Base-by-base conservation (phyloP, 2,329 filamentous ascomycete species). In the Neonectria hederae region DNA sequence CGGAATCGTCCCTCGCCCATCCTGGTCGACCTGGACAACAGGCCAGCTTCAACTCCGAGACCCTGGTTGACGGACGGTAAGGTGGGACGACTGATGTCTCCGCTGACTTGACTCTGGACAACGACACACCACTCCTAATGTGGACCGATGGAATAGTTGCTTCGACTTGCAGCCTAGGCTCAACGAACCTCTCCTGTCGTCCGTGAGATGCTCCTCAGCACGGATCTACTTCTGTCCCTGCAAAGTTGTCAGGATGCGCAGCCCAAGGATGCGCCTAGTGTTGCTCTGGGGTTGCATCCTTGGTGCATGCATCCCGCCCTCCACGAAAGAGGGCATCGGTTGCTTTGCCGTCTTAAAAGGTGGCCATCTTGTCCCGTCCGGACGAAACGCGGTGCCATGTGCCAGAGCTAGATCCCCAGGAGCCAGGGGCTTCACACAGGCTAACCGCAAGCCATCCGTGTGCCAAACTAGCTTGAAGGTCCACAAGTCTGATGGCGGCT, bases 361-460 rank as follows among this genome's bases (percentile, higher is more conserved):
- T 66, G 64, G 69, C 61, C 35, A 70, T 58, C 54, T 58, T 57
- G 19, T 62, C 61, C 61, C 42, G 62, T 61, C 45, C 22, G 71
- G 63, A 59, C 62, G 55, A 65, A 64, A 64, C 58, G 57, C 60
- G 51, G 56, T 69, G 62, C 70, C 62, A 71, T 74, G 69, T 69
- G 69, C 65, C 58, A 69, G 63, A 65, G 58, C 54, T 48, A 59
- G 65, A 69, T 71, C 56, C 62, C 56, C 59, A 42, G 61, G 46
- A 66, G 56, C 67, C 67, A 71, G 71, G 68, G 69, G 64, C 62
- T 56, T 62, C 64, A 53, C 42, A 52, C 58, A 65, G 42, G 54
- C 71, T 73, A 72, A 65, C 64, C 60, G 59, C 63, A 73, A 73
- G 71, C 71, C 71, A 73, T 70, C 71, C 71, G 69, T 70, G 66